Evolutionary conservation across 179 eudicot genomes (phyloP).

Genomic region (Carnegiea gigantea): DNA sequence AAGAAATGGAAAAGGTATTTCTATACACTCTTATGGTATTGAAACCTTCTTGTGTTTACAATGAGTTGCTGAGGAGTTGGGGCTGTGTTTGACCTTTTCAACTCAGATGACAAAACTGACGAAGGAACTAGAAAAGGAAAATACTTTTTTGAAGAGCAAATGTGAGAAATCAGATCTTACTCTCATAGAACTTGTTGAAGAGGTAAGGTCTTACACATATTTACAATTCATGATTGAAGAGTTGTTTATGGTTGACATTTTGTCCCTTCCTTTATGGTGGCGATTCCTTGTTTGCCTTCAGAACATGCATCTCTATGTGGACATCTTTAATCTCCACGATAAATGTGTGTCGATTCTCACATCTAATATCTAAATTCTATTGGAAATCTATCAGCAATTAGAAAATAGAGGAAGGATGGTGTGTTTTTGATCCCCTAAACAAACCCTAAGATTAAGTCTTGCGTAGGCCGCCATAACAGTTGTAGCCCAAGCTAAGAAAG

Average conservation of each 20-base stretch:
- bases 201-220: constrained; percentile 46
- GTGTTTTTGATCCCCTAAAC: no score
- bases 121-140: constrained; percentile 88
- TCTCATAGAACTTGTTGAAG: constrained; percentile 85
- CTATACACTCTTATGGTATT: background rate
- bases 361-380: background rate
- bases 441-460: no score
- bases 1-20: constrained; percentile 91
- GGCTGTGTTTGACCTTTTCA: constrained; percentile 6
- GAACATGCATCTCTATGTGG: background rate
- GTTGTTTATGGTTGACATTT: background rate
- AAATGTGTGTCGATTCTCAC: background rate
- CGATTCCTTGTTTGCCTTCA: background rate
- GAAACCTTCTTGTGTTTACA: constrained; percentile 1
- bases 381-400: background rate
- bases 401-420: no score
- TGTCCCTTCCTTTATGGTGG: background rate
- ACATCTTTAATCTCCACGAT: background rate
- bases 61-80: background rate
- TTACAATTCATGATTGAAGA: background rate
- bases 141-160: constrained; percentile 82
- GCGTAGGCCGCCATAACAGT: no score
- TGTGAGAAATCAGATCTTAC: constrained; percentile 76
- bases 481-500: no score
- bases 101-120: constrained; percentile 82